Percentiles rank a stretch among this genome's conserved stretches.
phyloP scores from a whole-genome alignment of 306 rosid species.

The Cyamopsis tetragonoloba region DNA sequence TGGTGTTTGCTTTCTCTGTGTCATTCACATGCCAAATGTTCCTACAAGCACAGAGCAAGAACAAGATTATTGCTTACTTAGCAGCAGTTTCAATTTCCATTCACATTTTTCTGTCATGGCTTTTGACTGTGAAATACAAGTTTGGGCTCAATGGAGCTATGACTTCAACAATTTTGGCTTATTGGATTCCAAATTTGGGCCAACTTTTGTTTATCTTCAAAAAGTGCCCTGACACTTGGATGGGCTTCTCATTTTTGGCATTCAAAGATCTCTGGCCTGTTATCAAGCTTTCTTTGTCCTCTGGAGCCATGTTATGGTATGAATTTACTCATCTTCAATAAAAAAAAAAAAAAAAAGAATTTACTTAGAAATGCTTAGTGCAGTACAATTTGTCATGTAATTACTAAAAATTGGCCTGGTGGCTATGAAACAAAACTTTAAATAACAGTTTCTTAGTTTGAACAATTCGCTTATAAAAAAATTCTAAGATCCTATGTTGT shows the following conservation, averaged over 20 bases:
- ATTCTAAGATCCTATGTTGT: too few relatives aligned
- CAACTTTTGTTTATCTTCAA: conserved; percentile 40
- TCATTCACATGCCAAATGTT: conserved; percentile 60
- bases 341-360: too few relatives aligned
- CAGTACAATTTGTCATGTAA: too few relatives aligned
- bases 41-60: conserved; percentile 65
- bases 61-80: conserved; percentile 46
- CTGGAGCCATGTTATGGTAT: conserved; percentile 68
- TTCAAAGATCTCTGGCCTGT: conserved; percentile 60
- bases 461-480: too few relatives aligned
- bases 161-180: conserved; percentile 43
- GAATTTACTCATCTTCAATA: background rate
- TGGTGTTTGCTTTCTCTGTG: conserved; percentile 33
- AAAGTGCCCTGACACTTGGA: conserved; percentile 64
- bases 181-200: conserved; percentile 54
- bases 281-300: conserved; percentile 55
- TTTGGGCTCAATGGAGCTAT: conserved; percentile 55
- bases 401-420: too few relatives aligned
- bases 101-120: conserved; percentile 51
- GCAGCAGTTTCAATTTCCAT: conserved; percentile 44
- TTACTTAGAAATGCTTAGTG: too few relatives aligned
- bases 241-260: conserved; percentile 52
- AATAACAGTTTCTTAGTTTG: too few relatives aligned
- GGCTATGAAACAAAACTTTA: too few relatives aligned
- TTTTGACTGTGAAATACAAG: conserved; percentile 44